Percentiles rank a stretch among this genome's conserved stretches.
Conservation (phyloP, 1,139 yeast genomes). For the Debaryomyces robertsiae region DNA sequence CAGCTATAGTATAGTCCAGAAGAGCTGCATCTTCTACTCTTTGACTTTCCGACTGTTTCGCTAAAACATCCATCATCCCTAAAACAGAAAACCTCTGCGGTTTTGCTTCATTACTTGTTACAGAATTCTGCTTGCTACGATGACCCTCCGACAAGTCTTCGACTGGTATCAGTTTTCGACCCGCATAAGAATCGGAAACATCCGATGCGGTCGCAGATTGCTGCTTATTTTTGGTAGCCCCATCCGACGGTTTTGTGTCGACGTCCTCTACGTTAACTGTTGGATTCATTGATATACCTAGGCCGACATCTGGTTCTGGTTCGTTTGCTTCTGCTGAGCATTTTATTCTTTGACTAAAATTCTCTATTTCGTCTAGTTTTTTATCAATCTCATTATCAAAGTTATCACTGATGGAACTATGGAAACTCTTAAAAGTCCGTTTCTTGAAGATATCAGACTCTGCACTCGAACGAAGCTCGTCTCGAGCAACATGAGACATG, state of each 20-base stretch:
- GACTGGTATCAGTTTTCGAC: background rate
- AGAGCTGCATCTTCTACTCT: background rate
- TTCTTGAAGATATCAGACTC: constrained; percentile 11
- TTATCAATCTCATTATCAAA: constrained; percentile 21
- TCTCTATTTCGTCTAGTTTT: constrained; percentile 22
- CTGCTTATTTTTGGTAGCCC: no score
- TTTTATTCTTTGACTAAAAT: constrained; percentile 11
- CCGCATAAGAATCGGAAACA: constrained; percentile 14
- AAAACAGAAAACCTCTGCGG: constrained; percentile 19
- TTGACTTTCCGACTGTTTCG: constrained; percentile 14
- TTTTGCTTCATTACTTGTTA: no score
- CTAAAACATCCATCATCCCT: constrained; percentile 29
- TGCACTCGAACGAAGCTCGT: background rate
- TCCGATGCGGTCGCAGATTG: constrained; percentile 4
- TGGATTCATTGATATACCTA: constrained; percentile 13
- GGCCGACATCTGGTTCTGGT: constrained; percentile 9
- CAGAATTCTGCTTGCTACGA: no score
- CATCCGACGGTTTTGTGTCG: no score
- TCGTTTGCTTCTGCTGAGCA: background rate
- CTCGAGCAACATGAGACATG: background rate
- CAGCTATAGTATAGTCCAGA: background rate
- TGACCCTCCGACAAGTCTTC: no score
- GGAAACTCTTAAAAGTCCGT: constrained; percentile 28
- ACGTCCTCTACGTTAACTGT: background rate
- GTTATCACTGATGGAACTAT: constrained; percentile 36